Conservation (phyloP, 768 basidiomycete genomes). For the Suillus placidus region DNA sequence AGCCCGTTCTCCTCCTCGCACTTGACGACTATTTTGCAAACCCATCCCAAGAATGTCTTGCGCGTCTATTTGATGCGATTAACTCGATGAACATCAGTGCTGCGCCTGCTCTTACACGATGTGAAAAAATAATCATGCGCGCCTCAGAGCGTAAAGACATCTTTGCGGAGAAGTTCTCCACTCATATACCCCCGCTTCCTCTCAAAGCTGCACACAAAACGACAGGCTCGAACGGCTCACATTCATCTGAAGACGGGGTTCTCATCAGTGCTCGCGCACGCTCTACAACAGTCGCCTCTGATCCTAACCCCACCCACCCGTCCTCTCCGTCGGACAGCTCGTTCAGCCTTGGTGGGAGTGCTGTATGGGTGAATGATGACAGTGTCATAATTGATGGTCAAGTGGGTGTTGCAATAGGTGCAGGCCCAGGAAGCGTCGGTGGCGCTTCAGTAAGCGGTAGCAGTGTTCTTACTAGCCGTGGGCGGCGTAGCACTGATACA, state of each 20-base stretch:
- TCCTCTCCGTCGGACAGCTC: constrained; percentile 72
- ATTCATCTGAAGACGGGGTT: constrained; percentile 70
- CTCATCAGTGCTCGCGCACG: constrained; percentile 47
- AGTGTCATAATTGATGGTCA: constrained; percentile 52
- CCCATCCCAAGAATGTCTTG: constrained; percentile 88
- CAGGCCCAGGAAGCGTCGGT: constrained; percentile 46
- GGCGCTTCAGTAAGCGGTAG: constrained; percentile 36
- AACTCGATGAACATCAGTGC: constrained; percentile 88
- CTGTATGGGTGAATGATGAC: constrained; percentile 85
- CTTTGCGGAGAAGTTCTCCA: constrained; percentile 80
- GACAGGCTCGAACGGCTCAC: constrained; percentile 61
- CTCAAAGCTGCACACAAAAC: constrained; percentile 45
- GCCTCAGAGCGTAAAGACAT: constrained; percentile 90
- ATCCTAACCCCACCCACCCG: constrained; percentile 35
- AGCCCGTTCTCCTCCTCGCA: constrained; percentile 93
- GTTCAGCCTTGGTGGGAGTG: constrained; percentile 77
- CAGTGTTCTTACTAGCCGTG: constrained; percentile 48
- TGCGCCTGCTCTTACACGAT: constrained; percentile 74
- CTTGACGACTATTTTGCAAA: constrained; percentile 92
- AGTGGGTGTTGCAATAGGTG: constrained; percentile 42
- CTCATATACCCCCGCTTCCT: constrained; percentile 14
- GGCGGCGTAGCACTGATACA: constrained; percentile 70
- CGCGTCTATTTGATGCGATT: constrained; percentile 88
- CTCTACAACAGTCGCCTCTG: constrained; percentile 37
- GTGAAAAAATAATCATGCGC: constrained; percentile 89